These are phyloP conservation scores for Kuraishia ogatae DNA, from an alignment of 805 yeast genomes.

Conservation along the genomic window DNA sequence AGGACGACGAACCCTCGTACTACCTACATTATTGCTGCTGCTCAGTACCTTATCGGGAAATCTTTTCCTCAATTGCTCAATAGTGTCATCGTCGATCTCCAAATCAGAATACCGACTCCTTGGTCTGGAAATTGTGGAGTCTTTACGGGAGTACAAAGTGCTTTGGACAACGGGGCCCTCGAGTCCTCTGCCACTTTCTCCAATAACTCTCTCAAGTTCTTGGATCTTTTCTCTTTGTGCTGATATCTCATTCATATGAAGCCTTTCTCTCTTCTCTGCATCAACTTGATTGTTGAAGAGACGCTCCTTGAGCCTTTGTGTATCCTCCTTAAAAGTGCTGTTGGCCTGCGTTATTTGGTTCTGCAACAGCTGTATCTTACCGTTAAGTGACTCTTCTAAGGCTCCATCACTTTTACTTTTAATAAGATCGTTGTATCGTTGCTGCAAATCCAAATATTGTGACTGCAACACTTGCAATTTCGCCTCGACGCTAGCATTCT, in stretches of 20 bases:
- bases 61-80: background rate
- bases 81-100: constrained; percentile 1
- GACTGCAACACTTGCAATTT: background rate
- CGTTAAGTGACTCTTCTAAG: background rate
- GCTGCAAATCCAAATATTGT: background rate
- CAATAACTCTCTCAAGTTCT: background rate
- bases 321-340: constrained; percentile 4
- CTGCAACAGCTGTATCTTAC: constrained; percentile 3
- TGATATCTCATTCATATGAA: background rate
- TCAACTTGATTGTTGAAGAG: constrained; percentile 1
- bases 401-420: background rate
- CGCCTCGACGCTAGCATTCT: background rate
- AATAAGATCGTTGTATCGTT: background rate
- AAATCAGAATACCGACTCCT: background rate
- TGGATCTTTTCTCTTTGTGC: background rate
- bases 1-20: background rate
- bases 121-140: background rate
- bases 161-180: background rate
- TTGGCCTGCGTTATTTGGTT: constrained; percentile 4
- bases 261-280: background rate
- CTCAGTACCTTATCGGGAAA: background rate
- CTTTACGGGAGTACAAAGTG: background rate
- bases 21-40: too few species aligned
- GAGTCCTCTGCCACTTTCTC: background rate
- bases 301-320: constrained; percentile 6